Base-by-base conservation (phyloP, 192 early-diverging fungal genomes). In the Chytriomyces confervae region DNA sequence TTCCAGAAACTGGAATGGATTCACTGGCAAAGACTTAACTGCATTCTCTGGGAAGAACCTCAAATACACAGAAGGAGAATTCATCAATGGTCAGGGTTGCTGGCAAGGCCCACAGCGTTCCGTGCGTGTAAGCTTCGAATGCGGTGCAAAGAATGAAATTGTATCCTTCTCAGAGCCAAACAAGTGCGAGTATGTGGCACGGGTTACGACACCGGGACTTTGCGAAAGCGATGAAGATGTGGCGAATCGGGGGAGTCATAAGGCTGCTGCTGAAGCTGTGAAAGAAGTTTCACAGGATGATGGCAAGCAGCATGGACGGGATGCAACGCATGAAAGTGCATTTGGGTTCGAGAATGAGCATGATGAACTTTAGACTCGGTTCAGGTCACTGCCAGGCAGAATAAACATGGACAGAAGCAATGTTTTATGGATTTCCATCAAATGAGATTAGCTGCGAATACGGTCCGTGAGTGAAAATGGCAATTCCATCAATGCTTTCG, bases 91-190 rank as follows among this genome's bases (percentile, higher is more conserved):
- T 36, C 81, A 88, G 10, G 83, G 86, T 48, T 99, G 97, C 84
- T 99, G 97, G 97, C 95, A 97, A 74, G 97, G 96, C 0, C 97
- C 96, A 2, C 84, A 90, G n/a, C 86, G 97, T 45, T 92, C 91
- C 16, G 78, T 92, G 4, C 86, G 85, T 78, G 85, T 91, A 10
- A 63, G 74, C 27, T 81, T 97, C 50, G 91, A 92, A 70, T 99
- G 97, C 82, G 94, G 93, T 1, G 70, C 77, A 0, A 80, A 86
- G 11, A 94, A 90, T 47, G 76, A 88, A 72, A 79, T 98, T 18
- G 45, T 92, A 0, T 81, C 84, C 9, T 91, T 98, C 2, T 72
- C 88, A 2, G 97, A 99, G 82, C 96, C 95, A 13, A 93, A 88
- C 67, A 96, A 96, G 85, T 99, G 97, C 82, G 96, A 97, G 84